A percentile compares a stretch with the other conserved stretches of the same genome.
These are phyloP conservation scores for Ceratocystis smalleyi DNA, from an alignment of 2,329 filamentous ascomycete genomes.

Conservation along the genomic window DNA sequence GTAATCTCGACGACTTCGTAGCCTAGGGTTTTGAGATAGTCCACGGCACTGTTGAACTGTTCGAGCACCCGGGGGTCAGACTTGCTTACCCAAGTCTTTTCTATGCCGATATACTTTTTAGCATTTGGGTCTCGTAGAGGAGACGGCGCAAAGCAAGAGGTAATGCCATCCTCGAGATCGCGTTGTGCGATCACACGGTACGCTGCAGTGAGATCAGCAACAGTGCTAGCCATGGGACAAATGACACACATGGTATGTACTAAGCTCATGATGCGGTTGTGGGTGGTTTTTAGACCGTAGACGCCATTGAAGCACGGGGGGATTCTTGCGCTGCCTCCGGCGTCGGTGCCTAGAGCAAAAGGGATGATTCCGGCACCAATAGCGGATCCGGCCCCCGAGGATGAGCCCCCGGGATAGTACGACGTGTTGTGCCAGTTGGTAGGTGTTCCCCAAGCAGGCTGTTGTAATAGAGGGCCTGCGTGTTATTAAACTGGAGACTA, in stretches of 20 bases:
- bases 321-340: constrained; percentile 60
- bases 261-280: constrained; percentile 49
- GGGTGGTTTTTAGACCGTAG: constrained; percentile 66
- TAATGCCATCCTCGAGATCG: constrained; percentile 45
- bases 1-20: constrained; percentile 42
- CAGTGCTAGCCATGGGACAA: constrained; percentile 62
- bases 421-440: constrained; percentile 59
- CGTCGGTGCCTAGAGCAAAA: constrained; percentile 60
- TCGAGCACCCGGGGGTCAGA: constrained; percentile 47
- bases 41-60: constrained; percentile 46
- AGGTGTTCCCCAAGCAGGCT: constrained; percentile 54
- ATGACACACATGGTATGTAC: constrained; percentile 44
- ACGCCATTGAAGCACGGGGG: constrained; percentile 62
- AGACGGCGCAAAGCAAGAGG: constrained; percentile 47
- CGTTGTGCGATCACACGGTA: constrained; percentile 67
- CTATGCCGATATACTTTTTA: constrained; percentile 55
- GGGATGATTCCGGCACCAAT: constrained; percentile 57
- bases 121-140: constrained; percentile 28
- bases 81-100: constrained; percentile 34
- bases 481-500: background rate
- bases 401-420: constrained; percentile 72
- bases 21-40: constrained; percentile 37
- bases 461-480: constrained; percentile 7
- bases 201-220: constrained; percentile 63
- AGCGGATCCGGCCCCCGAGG: constrained; percentile 58